Conservation (phyloP, 805 yeast genomes). For the Sungouiella thailandica region DNA sequence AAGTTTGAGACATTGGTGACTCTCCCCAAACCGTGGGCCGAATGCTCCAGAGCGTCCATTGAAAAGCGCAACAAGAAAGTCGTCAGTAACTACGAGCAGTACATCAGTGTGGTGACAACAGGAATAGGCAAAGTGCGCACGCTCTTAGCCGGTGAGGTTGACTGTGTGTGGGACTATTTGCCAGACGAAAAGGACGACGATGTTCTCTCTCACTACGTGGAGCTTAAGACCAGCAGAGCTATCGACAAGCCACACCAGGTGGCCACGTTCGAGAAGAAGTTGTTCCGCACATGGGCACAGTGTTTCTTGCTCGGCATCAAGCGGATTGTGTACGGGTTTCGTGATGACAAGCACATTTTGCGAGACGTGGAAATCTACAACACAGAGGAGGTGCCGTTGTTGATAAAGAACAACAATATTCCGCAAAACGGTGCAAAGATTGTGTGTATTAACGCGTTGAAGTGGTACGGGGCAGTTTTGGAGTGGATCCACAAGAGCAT, state of each 20-base stretch:
- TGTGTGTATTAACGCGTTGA: slow-evolving; percentile 72
- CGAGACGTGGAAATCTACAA: slow-evolving; percentile 67
- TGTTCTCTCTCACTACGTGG: slow-evolving; percentile 71
- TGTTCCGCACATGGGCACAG: slow-evolving; percentile 88
- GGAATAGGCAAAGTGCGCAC: slow-evolving; percentile 73
- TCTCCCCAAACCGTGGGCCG: slow-evolving; percentile 69
- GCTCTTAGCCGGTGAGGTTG: slow-evolving; percentile 85
- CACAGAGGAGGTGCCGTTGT: slow-evolving; percentile 73
- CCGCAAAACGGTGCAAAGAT: slow-evolving; percentile 38
- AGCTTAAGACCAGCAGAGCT: slow-evolving; percentile 67
- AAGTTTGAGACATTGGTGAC: slow-evolving; percentile 83
- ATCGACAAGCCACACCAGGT: slow-evolving; percentile 56
- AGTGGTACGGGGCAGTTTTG: slow-evolving; percentile 80
- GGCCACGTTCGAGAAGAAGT: slow-evolving; percentile 65
- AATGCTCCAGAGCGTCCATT: slow-evolving; percentile 58
- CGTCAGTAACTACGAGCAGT: slow-evolving; percentile 74
- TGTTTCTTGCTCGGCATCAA: slow-evolving; percentile 84
- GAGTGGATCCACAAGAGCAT: slow-evolving; percentile 62
- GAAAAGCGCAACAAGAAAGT: slow-evolving; percentile 57
- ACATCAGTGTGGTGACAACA: slow-evolving; percentile 72
- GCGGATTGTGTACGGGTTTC: slow-evolving; percentile 77
- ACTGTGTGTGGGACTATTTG: slow-evolving; percentile 80
- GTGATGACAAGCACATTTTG: slow-evolving; percentile 67
- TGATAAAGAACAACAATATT: slow-evolving; percentile 50
- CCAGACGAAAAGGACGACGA: slow-evolving; percentile 42